These are phyloP conservation scores for Hypoxylon sp. DNA, from an alignment of 2,329 filamentous ascomycete genomes.

Conservation along the genomic window DNA sequence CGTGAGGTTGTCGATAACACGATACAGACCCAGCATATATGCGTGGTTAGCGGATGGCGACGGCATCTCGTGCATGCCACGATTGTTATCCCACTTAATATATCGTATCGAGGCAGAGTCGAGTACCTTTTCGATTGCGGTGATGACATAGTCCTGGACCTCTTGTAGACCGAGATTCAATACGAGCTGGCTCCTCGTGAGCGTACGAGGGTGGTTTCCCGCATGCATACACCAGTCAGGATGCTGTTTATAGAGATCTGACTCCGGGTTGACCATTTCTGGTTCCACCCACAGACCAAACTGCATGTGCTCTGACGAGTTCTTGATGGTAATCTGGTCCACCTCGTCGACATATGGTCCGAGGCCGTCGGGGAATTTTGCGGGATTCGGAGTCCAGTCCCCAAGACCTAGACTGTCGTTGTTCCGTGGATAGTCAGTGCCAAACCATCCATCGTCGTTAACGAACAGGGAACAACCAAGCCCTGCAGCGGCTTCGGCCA, in stretches of 20 bases:
- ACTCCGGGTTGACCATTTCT: slow-evolving; percentile 72
- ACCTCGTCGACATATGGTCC: slow-evolving; percentile 59
- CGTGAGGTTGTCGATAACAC: slow-evolving; percentile 66
- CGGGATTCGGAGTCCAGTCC: slow-evolving; percentile 68
- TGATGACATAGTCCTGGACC: slow-evolving; percentile 69
- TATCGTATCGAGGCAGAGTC: slow-evolving; percentile 63
- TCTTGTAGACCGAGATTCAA: slow-evolving; percentile 67
- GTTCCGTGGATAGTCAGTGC: slow-evolving; percentile 65
- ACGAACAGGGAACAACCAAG: slow-evolving; percentile 70
- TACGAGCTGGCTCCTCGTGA: slow-evolving; percentile 66
- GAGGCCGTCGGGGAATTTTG: slow-evolving; percentile 66
- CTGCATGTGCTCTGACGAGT: slow-evolving; percentile 57
- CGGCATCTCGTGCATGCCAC: slow-evolving; percentile 67
- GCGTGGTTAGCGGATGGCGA: slow-evolving; percentile 61
- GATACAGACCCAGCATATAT: slow-evolving; percentile 71
- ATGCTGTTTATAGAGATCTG: slow-evolving; percentile 66
- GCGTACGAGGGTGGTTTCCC: slow-evolving; percentile 62
- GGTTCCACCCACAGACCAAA: slow-evolving; percentile 75
- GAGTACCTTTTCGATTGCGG: slow-evolving; percentile 61
- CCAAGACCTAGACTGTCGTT: slow-evolving; percentile 66
- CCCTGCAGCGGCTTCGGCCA: slow-evolving; percentile 64
- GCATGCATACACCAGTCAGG: slow-evolving; percentile 71
- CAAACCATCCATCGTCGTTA: slow-evolving; percentile 74
- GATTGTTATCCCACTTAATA: slow-evolving; percentile 75
- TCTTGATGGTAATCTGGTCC: slow-evolving; percentile 56